phyloP scores from a whole-genome alignment of 2,329 filamentous ascomycete species.

The Trichophyton rubrum region DNA sequence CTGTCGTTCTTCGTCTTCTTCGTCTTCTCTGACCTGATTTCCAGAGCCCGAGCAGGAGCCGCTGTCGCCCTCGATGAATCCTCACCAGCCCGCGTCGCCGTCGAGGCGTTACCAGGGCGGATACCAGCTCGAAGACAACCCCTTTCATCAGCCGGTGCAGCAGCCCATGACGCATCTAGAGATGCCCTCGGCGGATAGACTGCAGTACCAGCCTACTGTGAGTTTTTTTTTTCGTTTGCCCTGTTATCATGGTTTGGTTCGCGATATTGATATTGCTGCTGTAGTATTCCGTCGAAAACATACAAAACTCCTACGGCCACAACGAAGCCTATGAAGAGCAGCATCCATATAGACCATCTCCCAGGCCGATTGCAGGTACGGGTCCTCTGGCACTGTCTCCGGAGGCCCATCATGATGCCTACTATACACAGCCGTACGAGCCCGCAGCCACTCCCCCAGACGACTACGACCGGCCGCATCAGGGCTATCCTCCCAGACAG shows the following conservation, averaged over 20 bases:
- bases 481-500: conserved; percentile 39
- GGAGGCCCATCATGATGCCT: conserved; percentile 74
- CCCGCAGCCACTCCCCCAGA: conserved; percentile 47
- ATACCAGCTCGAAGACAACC: conserved; percentile 72
- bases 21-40: not conserved
- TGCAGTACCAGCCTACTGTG: conserved; percentile 76
- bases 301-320: conserved; percentile 50
- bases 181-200: conserved; percentile 60
- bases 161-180: conserved; percentile 41
- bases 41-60: not conserved
- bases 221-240: conserved; percentile 27
- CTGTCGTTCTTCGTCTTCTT: not conserved
- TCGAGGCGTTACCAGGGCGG: conserved; percentile 61
- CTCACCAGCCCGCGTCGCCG: conserved; percentile 42
- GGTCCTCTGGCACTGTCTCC: conserved; percentile 55
- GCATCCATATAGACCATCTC: conserved; percentile 30
- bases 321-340: conserved; percentile 47
- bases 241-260: not conserved
- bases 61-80: conserved; percentile 2
- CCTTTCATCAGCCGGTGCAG: conserved; percentile 43
- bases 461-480: conserved; percentile 44
- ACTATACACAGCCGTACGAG: conserved; percentile 73
- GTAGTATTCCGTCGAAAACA: conserved; percentile 59
- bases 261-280: not conserved
- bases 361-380: conserved; percentile 31